Base-by-base conservation (phyloP, 164 flowering plant species). In the Amborella trichopoda region DNA sequence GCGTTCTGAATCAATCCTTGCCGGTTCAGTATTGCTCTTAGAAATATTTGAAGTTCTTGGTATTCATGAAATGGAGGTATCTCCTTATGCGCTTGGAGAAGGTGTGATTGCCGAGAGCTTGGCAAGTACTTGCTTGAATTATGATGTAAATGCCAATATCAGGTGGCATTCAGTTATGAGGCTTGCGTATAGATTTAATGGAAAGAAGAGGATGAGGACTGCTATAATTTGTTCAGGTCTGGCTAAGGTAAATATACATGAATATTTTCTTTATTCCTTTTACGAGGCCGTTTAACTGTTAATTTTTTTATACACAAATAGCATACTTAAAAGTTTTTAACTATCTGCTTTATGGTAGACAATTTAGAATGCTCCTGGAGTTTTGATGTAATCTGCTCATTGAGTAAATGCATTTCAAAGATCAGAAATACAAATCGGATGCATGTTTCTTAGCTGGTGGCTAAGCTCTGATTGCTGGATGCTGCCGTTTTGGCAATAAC, bases 41-140 rank as follows among this genome's bases (percentile, higher is more conserved):
- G 94, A 78, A 71, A 70, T 81, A 50, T 71, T 81, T 55, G 76
- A 59, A 59, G 44, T 56, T 55, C 69, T 84, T 47, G 62, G 62
- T n/a, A 75, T 84, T 58, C 68, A 60, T 25, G 82, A 70, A 22
- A 78, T 81, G 80, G 70, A 62, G 65, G 87, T 79, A 33, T 84
- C 89, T 0, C 69, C 69, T 33, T 84, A 68, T 69, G 87, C 81
- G 26, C 64, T 84, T 46, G 84, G 77, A 25, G 89, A 78, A 49
- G 94, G 89, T 37, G 68, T 81, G 9, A 57, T 84, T 40, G 66
- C 83, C 13, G 89, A 78, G 42, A 71, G 55, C 23, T 45, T 81
- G 40, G 63, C 66, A 5, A 47, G 40, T 44, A 70, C 46, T 40
- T 65, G 55, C 41, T 66, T 63, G 39, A 63, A 49, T 0, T 68